Evolutionary conservation across 441 rosid genomes (phyloP), one percentile per base, ranked within the genome.

Genomic region (Bruguiera hainesii): DNA sequence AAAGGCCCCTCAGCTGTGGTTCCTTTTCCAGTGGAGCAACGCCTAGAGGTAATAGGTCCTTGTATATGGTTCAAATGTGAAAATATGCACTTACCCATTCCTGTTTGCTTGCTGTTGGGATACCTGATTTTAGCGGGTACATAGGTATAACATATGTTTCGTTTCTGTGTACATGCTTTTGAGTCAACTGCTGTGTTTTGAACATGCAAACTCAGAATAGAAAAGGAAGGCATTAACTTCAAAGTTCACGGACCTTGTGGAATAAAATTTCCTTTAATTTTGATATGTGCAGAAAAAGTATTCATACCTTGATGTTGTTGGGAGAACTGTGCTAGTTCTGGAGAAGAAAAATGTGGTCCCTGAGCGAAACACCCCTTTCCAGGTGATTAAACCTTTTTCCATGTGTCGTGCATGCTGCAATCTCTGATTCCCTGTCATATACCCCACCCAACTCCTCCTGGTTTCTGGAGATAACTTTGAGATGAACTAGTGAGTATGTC

Each of bases 281-380:
- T 26, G 26, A 33, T 73, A 5, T 67, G 61, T 76, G 83, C 83
- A 96, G 99, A 88, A 81, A 75, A 96, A 96, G 79, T 96, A 89
- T 73, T 85, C 99, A 35, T 96, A 96, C 83, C 97, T 96, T 64
- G 98, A 96, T 84, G 87, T 93, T 21, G 90, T 96, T 73, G 98
- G 97, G 73, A 90, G 99, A 79, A 83, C 98, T 49, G 98, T 96
- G 76, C 81, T 90, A 61, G 98, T 93, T 74, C 78, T 96, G 79
- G 92, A 93, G 76, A 96, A 93, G 90, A 84, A 82, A 72, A 96
- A 90, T 66, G 85, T 80, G 8, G 93, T 90, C 65, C 98, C 98
- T 31, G 83, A 82, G 74, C 99, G 86, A 77, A 86, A 76, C 66
- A 39, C 80, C 74, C 90, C 86, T 61, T 92, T 95, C 85, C 99